phyloP scores from a whole-genome alignment of 176 grass and related monocot genomes.

The Hordeum marinum region DNA sequence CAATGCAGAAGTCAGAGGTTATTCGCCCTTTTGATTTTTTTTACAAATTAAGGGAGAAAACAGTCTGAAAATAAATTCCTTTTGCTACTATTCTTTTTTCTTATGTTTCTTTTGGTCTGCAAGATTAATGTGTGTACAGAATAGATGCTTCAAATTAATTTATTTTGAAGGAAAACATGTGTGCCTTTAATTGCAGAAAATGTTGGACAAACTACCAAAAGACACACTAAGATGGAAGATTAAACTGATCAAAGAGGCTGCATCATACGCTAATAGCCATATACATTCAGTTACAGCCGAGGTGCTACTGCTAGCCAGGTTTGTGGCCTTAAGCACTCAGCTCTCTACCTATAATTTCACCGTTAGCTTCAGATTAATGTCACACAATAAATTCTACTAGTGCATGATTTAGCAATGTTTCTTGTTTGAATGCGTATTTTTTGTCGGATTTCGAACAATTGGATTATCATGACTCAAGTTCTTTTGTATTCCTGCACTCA shows the following conservation, averaged over 20 bases:
- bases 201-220: conserved; percentile 55
- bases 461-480: background rate
- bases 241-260: conserved; percentile 34
- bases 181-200: conserved; percentile 34
- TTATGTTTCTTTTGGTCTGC: background rate
- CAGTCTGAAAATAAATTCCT: background rate
- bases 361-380: background rate
- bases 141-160: background rate
- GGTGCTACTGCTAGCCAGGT: conserved; percentile 56
- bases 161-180: background rate
- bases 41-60: background rate
- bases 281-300: conserved; percentile 53
- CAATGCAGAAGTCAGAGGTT: background rate
- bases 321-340: background rate
- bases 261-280: conserved; percentile 43
- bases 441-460: background rate
- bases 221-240: conserved; percentile 63
- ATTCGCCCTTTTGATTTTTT: background rate
- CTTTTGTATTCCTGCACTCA: conserved; percentile 27
- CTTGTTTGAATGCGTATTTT: background rate
- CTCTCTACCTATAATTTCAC: background rate
- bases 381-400: background rate
- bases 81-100: background rate
- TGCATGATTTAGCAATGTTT: background rate
- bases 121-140: background rate